Percentiles rank a stretch among this genome's conserved stretches.
Evolutionary conservation across 2,329 filamentous ascomycete species (phyloP).

Genomic region (Cladosporium sp.): DNA sequence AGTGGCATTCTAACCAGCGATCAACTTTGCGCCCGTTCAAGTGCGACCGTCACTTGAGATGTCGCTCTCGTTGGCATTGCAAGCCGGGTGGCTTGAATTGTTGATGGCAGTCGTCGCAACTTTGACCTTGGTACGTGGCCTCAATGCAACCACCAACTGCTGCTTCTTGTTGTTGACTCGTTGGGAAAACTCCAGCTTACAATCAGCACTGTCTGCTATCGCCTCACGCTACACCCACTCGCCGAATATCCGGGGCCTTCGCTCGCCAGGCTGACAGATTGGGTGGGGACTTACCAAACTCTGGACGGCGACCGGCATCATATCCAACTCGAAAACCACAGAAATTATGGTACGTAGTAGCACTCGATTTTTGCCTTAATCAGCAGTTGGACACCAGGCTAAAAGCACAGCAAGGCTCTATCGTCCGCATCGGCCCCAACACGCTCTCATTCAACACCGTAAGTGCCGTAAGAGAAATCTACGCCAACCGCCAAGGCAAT

Average conservation of each 20-base stretch:
- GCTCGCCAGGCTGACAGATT: conserved; percentile 36
- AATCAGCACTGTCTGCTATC: not conserved
- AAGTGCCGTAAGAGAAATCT: conserved; percentile 44
- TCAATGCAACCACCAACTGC: not conserved
- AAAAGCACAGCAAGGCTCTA: not conserved
- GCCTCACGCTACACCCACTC: not conserved
- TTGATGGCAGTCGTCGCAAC: not conserved
- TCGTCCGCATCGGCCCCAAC: not conserved
- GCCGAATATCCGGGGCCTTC: conserved; percentile 45
- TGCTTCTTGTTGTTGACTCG: not conserved
- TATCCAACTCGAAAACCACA: conserved; percentile 59
- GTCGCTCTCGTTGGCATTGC: not conserved
- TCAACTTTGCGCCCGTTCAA: not conserved
- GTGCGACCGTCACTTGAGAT: not conserved
- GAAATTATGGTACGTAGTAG: conserved; percentile 56
- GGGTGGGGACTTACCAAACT: conserved; percentile 34
- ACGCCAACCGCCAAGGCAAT: conserved; percentile 48
- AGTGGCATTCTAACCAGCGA: not conserved
- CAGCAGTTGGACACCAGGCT: not conserved
- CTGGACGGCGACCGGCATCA: conserved; percentile 34
- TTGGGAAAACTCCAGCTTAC: not conserved
- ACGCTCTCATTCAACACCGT: not conserved
- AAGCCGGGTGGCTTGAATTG: not conserved
- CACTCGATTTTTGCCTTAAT: not conserved
- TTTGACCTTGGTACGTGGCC: not conserved